These are phyloP conservation scores for Capillidium rhysosporum DNA, from an alignment of 371 early-diverging fungal species.

Conservation along the genomic window DNA sequence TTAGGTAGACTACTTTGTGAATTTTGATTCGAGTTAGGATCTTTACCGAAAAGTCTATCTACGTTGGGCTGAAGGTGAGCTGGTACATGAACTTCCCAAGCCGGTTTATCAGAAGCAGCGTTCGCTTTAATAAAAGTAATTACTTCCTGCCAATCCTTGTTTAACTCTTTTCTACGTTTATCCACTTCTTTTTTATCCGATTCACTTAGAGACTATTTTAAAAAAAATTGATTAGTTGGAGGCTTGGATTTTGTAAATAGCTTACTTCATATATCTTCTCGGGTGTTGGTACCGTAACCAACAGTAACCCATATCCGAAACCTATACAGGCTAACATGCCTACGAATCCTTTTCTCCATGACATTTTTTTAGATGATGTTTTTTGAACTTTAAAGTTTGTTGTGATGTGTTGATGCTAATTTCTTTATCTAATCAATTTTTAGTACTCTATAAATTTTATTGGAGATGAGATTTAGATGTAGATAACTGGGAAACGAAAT, in stretches of 20 bases:
- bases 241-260: not conserved
- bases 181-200: constrained; percentile 4
- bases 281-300: not conserved
- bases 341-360: not conserved
- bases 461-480: no score
- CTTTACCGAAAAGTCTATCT: not conserved
- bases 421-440: no score
- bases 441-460: no score
- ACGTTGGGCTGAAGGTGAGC: not conserved
- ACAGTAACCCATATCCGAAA: constrained; percentile 1
- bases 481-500: no score
- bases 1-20: no score
- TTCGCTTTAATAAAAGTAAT: constrained; percentile 5
- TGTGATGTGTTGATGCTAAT: no score
- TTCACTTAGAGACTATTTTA: not conserved
- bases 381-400: no score
- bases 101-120: constrained; percentile 1
- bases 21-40: no score
- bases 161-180: not conserved
- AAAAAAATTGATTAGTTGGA: not conserved
- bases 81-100: constrained; percentile 6
- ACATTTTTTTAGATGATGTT: no score
- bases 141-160: not conserved
- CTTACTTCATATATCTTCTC: constrained; percentile 3
- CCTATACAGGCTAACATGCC: not conserved